Evolutionary conservation across 495 filamentous ascomycete genomes (phyloP).

Genomic region (Aspergillus asperescens): DNA sequence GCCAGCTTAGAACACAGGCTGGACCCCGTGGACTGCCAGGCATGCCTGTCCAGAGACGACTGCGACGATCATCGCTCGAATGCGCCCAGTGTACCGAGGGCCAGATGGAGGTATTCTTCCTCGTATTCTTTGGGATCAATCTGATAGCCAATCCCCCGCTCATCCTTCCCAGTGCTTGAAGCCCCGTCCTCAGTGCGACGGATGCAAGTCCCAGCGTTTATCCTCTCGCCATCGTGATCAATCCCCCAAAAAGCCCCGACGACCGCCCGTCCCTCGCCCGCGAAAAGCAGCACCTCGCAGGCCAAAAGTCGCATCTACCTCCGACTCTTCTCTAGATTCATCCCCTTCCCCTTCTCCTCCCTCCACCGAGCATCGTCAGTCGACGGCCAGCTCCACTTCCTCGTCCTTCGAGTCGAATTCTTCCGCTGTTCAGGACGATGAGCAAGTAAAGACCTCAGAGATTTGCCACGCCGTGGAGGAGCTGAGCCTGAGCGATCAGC

Average conservation of each 20-base stretch:
- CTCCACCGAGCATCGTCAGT: background rate
- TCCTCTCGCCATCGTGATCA: background rate
- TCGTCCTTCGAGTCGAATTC: background rate
- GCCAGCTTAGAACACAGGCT: constrained; percentile 2
- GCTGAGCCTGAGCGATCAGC: background rate
- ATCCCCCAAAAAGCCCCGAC: background rate
- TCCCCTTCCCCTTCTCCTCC: background rate
- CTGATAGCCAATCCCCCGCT: background rate
- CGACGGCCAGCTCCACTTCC: background rate
- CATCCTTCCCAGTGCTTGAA: background rate
- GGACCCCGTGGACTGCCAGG: background rate
- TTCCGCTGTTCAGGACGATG: background rate
- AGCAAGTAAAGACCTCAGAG: background rate
- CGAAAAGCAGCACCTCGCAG: background rate
- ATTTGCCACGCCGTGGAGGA: background rate
- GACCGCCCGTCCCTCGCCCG: background rate
- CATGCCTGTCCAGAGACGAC: constrained; percentile 4
- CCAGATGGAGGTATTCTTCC: constrained; percentile 1
- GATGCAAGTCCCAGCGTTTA: background rate
- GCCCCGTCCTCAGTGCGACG: constrained; percentile 2
- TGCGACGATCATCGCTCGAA: background rate
- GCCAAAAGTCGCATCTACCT: background rate
- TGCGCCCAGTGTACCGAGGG: constrained; percentile 1
- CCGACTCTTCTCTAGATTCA: background rate
- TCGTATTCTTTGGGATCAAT: no score